phyloP scores from a whole-genome alignment of 106 monocot genomes.

The Allium fistulosum region DNA sequence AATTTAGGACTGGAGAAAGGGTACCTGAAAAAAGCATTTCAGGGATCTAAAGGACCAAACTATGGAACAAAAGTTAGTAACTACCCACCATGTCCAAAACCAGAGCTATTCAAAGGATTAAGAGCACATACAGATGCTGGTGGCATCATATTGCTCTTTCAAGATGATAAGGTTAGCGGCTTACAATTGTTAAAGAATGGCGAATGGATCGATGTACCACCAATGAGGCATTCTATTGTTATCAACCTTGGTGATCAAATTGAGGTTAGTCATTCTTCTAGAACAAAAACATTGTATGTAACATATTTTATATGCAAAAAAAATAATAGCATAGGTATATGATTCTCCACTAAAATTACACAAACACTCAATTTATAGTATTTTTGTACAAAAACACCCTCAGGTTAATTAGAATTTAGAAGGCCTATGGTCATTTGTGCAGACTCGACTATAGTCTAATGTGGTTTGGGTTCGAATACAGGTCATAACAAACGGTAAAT shows the following conservation, averaged over 20 bases:
- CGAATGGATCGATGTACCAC: conserved; percentile 68
- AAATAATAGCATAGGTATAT: too few relatives aligned
- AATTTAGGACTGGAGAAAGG: conserved; percentile 69
- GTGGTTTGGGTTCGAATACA: conserved; percentile 5
- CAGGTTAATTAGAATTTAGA: too few relatives aligned
- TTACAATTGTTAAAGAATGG: conserved; percentile 69
- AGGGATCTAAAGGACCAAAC: conserved; percentile 49
- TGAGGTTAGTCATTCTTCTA: conserved; percentile 10
- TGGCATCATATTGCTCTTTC: conserved; percentile 76
- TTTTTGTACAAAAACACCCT: background rate
- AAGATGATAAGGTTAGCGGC: conserved; percentile 66
- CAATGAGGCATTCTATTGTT: conserved; percentile 57
- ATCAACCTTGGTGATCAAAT: conserved; percentile 80
- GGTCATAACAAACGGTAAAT: conserved; percentile 71
- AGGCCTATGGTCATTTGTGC: background rate
- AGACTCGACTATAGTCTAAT: background rate
- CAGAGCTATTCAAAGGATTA: conserved; percentile 58
- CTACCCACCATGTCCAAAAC: conserved; percentile 69
- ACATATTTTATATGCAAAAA: background rate
- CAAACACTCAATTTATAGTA: too few relatives aligned
- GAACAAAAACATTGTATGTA: too few relatives aligned
- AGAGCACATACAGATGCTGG: conserved; percentile 80
- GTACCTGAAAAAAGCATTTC: conserved; percentile 62
- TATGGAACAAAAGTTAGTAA: conserved; percentile 81
- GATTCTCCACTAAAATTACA: too few relatives aligned